Base-by-base conservation (phyloP, 164 flowering plant species). In the Magnolia changhungtana region DNA sequence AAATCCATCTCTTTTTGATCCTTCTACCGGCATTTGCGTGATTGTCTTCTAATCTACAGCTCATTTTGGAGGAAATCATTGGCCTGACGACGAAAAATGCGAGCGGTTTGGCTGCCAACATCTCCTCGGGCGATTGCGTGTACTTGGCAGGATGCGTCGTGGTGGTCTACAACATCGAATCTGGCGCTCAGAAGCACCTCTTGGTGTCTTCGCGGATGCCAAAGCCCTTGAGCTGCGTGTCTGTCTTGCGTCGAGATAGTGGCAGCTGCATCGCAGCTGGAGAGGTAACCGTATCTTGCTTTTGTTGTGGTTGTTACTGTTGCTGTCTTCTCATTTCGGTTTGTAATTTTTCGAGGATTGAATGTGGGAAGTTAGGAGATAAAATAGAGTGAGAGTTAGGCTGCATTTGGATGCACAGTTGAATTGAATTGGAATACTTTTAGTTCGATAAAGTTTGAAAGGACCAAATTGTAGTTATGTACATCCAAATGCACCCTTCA, bases 61-160 rank as follows among this genome's bases (percentile, higher is more conserved):
- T 92, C 77, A 72, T 78, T 72, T 80, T 88, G 83, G 88, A 88
- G 74, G 92, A 90, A 76, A 79, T 89, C 9, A 87, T 89, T 58
- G 94, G 93, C 10, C 73, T 90, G 74, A 89, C 93, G 0, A 81
- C 87, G 6, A 89, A 82, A 78, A 87, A 83, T 61, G 82, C 82
- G 20, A 92, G 84, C 67, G 97, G 95, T 72, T 78, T 92, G 85
- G 87, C 88, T n/a, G 86, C 89, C 21, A 85, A 79, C 74, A 27
- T 23, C 13, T 75, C 69, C 29, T 82, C 75, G 3, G 75, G 85
- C 6, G 86, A 82, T 1, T 92, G 90, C 66, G 89, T 80, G 6
- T 92, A 89, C 69, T 55, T 85, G 69, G 97, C 94, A 1, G 95
- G 93, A 10, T 92, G 93, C 75, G 90, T 88, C 10, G 90, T 81